Conservation (phyloP, 768 basidiomycete species). For the Rubroboletus pulcherrimus region DNA sequence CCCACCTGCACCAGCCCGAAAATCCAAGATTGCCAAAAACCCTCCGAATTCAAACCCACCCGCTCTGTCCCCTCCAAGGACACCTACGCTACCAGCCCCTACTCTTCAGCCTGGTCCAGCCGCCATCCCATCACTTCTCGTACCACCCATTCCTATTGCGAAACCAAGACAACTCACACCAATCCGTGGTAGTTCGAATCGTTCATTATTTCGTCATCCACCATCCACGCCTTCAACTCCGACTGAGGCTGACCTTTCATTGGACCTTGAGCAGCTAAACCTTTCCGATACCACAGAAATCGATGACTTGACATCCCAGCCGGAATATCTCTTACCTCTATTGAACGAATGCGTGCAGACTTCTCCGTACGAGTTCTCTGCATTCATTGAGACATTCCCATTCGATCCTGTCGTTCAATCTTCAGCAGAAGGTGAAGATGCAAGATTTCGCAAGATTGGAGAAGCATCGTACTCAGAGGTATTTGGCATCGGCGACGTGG, state of each 20-base stretch:
- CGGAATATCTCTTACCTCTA: conserved; percentile 58
- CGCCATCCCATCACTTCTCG: conserved; percentile 2
- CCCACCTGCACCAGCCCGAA: conserved; percentile 32
- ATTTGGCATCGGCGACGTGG: conserved; percentile 83
- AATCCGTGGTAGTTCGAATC: conserved; percentile 45
- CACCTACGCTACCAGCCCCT: background rate
- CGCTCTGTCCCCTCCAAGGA: conserved; percentile 3
- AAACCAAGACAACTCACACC: conserved; percentile 68
- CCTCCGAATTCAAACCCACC: conserved; percentile 7
- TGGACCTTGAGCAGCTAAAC: conserved; percentile 37
- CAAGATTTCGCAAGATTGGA: conserved; percentile 77
- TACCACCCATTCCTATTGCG: conserved; percentile 16
- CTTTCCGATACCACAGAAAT: conserved; percentile 47
- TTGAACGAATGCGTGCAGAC: conserved; percentile 70
- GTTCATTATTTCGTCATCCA: conserved; percentile 35
- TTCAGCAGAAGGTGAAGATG: conserved; percentile 26
- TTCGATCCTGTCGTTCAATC: conserved; percentile 61
- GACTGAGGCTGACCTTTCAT: conserved; percentile 44
- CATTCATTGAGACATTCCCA: conserved; percentile 79
- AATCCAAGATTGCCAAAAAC: conserved; percentile 14
- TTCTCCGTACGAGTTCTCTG: conserved; percentile 71
- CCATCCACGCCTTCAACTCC: conserved; percentile 56
- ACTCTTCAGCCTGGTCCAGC: background rate
- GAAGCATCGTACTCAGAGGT: conserved; percentile 98
- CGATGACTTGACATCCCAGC: conserved; percentile 41